Percentiles rank a stretch among this genome's conserved stretches.
Evolutionary conservation across 2,329 filamentous ascomycete species (phyloP).

Genomic region (Fusarium papillatum): DNA sequence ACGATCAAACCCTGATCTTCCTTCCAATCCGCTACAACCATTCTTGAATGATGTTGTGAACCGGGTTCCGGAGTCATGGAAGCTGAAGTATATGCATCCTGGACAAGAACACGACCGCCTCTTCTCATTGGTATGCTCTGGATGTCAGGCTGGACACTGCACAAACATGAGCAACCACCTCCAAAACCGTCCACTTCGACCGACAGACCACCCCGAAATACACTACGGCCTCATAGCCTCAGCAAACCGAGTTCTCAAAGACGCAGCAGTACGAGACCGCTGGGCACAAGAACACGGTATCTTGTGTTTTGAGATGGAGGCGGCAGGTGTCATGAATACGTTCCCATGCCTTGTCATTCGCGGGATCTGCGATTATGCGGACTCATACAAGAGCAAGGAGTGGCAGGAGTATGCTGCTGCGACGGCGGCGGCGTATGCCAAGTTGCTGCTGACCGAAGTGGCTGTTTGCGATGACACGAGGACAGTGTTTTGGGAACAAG

Average conservation of each 20-base stretch:
- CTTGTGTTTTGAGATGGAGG: slow-evolving; percentile 46
- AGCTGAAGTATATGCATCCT: not conserved
- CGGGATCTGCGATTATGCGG: slow-evolving; percentile 54
- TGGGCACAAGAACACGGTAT: not conserved
- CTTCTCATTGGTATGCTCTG: not conserved
- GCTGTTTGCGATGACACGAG: not conserved
- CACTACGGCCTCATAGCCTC: slow-evolving; percentile 1
- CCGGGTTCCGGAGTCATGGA: not conserved
- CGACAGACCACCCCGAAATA: not conserved
- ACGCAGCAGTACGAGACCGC: not conserved
- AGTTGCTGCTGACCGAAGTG: not conserved
- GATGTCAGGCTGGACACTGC: not conserved
- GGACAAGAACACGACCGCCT: slow-evolving; percentile 7
- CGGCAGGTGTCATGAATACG: slow-evolving; percentile 37
- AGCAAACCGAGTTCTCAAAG: not conserved
- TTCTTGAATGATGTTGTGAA: not conserved
- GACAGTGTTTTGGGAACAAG: not conserved
- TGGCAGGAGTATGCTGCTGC: slow-evolving; percentile 53
- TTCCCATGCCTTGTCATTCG: slow-evolving; percentile 50
- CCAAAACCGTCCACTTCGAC: not conserved
- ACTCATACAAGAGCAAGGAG: slow-evolving; percentile 51
- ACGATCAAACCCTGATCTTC: slow-evolving; percentile 8
- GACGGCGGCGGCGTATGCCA: slow-evolving; percentile 40
- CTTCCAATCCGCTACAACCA: slow-evolving; percentile 1
- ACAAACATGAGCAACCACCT: not conserved